These are phyloP conservation scores for Candida sanyaensis DNA, from an alignment of 1,139 yeast genomes.

Conservation along the genomic window DNA sequence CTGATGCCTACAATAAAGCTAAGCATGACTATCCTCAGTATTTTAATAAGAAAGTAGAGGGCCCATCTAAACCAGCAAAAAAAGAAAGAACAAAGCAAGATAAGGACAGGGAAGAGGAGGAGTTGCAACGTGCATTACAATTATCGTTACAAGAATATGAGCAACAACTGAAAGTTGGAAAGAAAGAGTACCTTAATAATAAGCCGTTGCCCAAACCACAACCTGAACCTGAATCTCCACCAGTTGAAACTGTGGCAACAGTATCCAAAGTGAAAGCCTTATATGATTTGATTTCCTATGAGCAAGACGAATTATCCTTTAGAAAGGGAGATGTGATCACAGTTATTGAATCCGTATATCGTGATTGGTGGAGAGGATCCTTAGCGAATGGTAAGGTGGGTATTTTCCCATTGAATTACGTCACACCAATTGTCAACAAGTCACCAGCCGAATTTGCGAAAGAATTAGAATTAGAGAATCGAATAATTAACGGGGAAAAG, in stretches of 20 bases:
- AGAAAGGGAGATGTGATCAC: constrained; percentile 77
- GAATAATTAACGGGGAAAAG: constrained; percentile 30
- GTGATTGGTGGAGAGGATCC: constrained; percentile 97
- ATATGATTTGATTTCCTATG: constrained; percentile 74
- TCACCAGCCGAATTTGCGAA: constrained; percentile 46
- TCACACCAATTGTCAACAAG: constrained; percentile 73
- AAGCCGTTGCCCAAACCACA: constrained; percentile 32
- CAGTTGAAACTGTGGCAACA: constrained; percentile 43
- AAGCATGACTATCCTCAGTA: constrained; percentile 46
- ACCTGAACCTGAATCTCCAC: constrained; percentile 12
- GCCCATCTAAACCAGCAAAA: constrained; percentile 66
- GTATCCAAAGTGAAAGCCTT: constrained; percentile 79
- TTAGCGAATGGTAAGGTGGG: constrained; percentile 75
- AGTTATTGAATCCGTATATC: constrained; percentile 83
- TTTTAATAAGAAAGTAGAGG: constrained; percentile 21
- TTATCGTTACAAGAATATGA: constrained; percentile 72
- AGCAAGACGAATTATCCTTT: constrained; percentile 71
- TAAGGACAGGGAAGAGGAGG: constrained; percentile 70
- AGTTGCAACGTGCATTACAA: constrained; percentile 74
- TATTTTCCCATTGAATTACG: constrained; percentile 93
- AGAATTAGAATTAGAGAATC: constrained; percentile 33
- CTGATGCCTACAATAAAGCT: constrained; percentile 56
- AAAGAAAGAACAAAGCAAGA: constrained; percentile 50
- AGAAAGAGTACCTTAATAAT: constrained; percentile 27
- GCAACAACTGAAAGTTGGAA: constrained; percentile 23